Evolutionary conservation across 106 monocot genomes (phyloP).

Genomic region (Xerophyta viscosa): DNA sequence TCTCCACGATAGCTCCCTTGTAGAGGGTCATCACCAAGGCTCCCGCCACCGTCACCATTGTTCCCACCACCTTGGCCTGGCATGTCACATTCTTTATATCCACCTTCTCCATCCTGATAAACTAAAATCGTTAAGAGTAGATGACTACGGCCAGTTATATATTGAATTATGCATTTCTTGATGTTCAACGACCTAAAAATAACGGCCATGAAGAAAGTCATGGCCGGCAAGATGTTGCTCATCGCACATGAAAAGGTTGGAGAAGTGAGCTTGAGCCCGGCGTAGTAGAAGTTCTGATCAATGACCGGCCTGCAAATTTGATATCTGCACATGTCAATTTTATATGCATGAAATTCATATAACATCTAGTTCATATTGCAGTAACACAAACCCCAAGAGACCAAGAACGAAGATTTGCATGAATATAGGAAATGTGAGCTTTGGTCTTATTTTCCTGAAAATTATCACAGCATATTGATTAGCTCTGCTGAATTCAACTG

Average conservation of each 20-base stretch:
- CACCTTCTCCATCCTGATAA: slow-evolving; percentile 36
- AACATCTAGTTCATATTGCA: too few relatives aligned
- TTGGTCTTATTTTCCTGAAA: slow-evolving; percentile 56
- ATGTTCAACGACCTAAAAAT: slow-evolving; percentile 41
- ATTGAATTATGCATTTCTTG: too few relatives aligned
- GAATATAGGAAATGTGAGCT: slow-evolving; percentile 53
- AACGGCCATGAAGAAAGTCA: slow-evolving; percentile 68
- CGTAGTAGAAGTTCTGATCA: slow-evolving; percentile 84
- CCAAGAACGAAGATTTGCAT: slow-evolving; percentile 62
- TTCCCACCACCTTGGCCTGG: slow-evolving; percentile 35
- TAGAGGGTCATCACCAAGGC: slow-evolving; percentile 43
- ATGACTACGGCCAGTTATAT: too few relatives aligned
- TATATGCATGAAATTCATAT: not conserved
- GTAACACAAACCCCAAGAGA: slow-evolving; percentile 40
- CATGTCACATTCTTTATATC: slow-evolving; percentile 29
- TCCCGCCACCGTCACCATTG: slow-evolving; percentile 34
- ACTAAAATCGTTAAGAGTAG: too few relatives aligned
- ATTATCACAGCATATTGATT: not conserved
- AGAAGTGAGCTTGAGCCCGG: slow-evolving; percentile 56
- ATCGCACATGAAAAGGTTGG: slow-evolving; percentile 77
- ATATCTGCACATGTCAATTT: not conserved
- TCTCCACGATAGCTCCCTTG: slow-evolving; percentile 39
- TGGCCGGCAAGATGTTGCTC: slow-evolving; percentile 80
- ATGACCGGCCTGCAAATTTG: slow-evolving; percentile 45
- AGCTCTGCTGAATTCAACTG: too few relatives aligned